phyloP scores from a whole-genome alignment of 2,329 filamentous ascomycete genomes.

The Plenodomus lindquistii region DNA sequence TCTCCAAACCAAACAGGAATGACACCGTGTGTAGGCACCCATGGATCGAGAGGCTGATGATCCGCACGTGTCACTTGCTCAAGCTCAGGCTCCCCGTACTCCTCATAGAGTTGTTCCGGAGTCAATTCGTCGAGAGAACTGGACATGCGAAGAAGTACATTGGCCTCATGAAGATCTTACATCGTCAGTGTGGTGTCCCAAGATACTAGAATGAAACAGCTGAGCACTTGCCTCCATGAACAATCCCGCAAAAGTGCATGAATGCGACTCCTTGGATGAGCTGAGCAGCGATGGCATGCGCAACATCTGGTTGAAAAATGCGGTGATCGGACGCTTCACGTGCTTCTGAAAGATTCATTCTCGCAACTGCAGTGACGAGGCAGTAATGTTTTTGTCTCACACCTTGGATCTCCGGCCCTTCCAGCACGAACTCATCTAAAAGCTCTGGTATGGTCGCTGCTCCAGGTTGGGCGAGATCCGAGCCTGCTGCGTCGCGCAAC shows the following conservation, averaged over 20 bases:
- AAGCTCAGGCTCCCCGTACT: conserved; percentile 9
- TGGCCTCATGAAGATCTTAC: conserved; percentile 15
- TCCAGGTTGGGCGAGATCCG: background rate
- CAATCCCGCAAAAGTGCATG: conserved; percentile 13
- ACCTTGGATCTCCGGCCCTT: conserved; percentile 32
- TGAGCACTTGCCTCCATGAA: conserved; percentile 13
- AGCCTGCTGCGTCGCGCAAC: conserved; percentile 3
- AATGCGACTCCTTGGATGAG: conserved; percentile 11
- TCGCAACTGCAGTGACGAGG: conserved; percentile 42
- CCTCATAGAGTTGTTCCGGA: conserved; percentile 10
- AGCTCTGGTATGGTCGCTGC: conserved; percentile 5
- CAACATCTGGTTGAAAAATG: conserved; percentile 10
- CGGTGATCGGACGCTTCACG: conserved; percentile 6
- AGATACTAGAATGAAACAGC: background rate
- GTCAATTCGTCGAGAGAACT: conserved; percentile 6
- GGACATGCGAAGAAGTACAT: conserved; percentile 13
- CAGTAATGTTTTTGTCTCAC: conserved; percentile 33
- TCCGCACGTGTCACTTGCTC: conserved; percentile 7
- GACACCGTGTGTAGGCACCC: conserved; percentile 16
- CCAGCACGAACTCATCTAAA: conserved; percentile 41
- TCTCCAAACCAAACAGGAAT: conserved; percentile 11
- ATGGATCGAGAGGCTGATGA: conserved; percentile 9
- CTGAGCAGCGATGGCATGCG: conserved; percentile 13
- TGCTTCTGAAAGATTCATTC: conserved; percentile 21
- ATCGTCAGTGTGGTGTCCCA: background rate